Percentiles rank a stretch among this genome's conserved stretches.
phyloP scores from a whole-genome alignment of 129 eudicot species.

The Pulicaria dysenterica region DNA sequence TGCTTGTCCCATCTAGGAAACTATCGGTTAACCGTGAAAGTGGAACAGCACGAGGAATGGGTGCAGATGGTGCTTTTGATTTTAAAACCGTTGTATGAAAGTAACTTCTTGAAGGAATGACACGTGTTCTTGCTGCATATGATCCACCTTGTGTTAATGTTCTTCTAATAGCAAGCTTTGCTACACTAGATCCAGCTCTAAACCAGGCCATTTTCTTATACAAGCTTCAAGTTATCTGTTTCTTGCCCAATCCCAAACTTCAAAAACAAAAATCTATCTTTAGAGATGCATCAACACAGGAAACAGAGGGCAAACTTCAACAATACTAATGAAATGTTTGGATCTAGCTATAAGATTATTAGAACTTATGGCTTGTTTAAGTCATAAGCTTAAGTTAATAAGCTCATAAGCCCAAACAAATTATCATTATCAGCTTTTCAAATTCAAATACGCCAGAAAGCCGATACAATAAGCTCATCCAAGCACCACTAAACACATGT shows the following conservation, averaged over 20 bases:
- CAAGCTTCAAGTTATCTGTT: not conserved
- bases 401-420: too few species aligned
- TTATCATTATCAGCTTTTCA: not conserved
- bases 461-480: not conserved
- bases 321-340: too few species aligned
- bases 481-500: too few species aligned
- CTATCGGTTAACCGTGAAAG: slow-evolving; percentile 84
- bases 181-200: slow-evolving; percentile 79
- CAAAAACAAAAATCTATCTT: not conserved
- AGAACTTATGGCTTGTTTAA: too few species aligned
- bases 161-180: slow-evolving; percentile 67
- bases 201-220: slow-evolving; percentile 68
- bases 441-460: not conserved
- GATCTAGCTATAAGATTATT: too few species aligned
- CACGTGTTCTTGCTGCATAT: slow-evolving; percentile 43
- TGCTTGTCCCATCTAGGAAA: slow-evolving; percentile 91
- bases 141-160: slow-evolving; percentile 57
- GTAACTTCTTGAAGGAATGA: slow-evolving; percentile 34
- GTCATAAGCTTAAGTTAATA: too few species aligned
- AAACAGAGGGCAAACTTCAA: too few species aligned
- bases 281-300: not conserved
- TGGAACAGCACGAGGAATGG: slow-evolving; percentile 85
- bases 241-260: not conserved
- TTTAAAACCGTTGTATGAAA: slow-evolving; percentile 61
- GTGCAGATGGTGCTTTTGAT: slow-evolving; percentile 71